Evolutionary conservation across 257 asterid species (phyloP), one percentile per base, ranked within the genome.

Genomic region (Ilex aquifolium): DNA sequence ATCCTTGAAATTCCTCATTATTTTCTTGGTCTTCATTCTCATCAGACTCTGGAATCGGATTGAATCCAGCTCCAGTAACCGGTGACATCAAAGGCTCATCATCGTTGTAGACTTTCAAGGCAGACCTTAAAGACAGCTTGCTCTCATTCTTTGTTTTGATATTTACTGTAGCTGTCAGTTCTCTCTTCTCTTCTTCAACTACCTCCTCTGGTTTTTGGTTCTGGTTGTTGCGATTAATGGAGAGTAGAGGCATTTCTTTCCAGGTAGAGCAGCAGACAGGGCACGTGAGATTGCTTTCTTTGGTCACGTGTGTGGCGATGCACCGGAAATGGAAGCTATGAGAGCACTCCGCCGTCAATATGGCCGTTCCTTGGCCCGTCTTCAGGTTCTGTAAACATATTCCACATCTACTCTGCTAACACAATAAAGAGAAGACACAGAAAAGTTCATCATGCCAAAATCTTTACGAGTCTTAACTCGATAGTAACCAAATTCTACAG

Each of bases 261-360:
- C 96, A 93, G 10, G 83, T 65, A 59, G 80, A 69, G 57, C 61
- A 75, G 76, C 99, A 93, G 29, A 77, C 79, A 3, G 99, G 97
- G 65, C 99, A 93, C 62, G 74, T 63, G 68, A 86, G 95, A 9
- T 77, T 55, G 1, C 72, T 83, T 70, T 85, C 82, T 71, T 86
- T 82, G 79, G 82, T 84, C 53, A 79, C 77, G 69, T 84, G 88
- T 17, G 81, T 82, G 54, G 95, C 84, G 55, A 93, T 82, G 79
- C 99, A 93, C 27, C 88, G 97, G 39, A 88, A 93, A 48, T 93
- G 99, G 74, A 93, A 93, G 71, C 82, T 79, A 77, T 93, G 93
- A 65, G 87, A 81, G 77, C 99, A 93, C 80, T 90, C 97, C 77
- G 99, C 97, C 82, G 97, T 93, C 88, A 93, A 90, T 50, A 88